Conservation (phyloP, 1,139 yeast genomes). For the Yamadazyma spencermartinsiae region DNA sequence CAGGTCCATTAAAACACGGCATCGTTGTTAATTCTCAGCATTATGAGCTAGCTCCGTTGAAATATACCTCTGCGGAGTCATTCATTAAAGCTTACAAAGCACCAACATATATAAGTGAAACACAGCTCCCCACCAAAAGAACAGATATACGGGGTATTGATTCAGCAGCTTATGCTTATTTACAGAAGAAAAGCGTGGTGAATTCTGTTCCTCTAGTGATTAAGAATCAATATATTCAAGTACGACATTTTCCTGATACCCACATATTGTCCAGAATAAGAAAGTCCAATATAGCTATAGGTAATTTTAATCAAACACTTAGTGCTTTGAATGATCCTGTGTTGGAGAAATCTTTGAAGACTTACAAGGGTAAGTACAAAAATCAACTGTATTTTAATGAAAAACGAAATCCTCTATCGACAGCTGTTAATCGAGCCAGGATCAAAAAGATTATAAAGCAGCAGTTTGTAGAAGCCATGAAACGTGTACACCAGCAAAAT, state of each 20-base stretch:
- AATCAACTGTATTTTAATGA: constrained; percentile 24
- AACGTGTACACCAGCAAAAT: constrained; percentile 5
- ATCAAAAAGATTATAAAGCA: constrained; percentile 29
- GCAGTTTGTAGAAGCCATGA: constrained; percentile 9
- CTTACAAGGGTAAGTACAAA: constrained; percentile 31
- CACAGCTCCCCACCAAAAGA: constrained; percentile 25
- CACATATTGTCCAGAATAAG: constrained; percentile 31
- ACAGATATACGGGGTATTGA: constrained; percentile 45
- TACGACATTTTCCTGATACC: constrained; percentile 29
- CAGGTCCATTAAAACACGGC: not conserved
- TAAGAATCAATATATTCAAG: constrained; percentile 22
- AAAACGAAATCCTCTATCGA: constrained; percentile 29
- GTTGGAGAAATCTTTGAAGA: constrained; percentile 22
- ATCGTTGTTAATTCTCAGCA: not conserved
- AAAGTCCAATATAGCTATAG: constrained; percentile 42
- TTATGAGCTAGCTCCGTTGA: not conserved
- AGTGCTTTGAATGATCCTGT: constrained; percentile 27
- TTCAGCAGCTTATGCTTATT: constrained; percentile 20
- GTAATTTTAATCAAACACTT: constrained; percentile 32
- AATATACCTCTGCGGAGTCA: constrained; percentile 5
- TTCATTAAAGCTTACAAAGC: constrained; percentile 7
- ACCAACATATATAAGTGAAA: constrained; percentile 11
- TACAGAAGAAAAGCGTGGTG: constrained; percentile 15
- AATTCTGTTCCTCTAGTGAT: constrained; percentile 23
- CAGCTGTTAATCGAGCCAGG: constrained; percentile 35